phyloP scores from a whole-genome alignment of 2,329 filamentous ascomycete species.

The Moelleriella libera region DNA sequence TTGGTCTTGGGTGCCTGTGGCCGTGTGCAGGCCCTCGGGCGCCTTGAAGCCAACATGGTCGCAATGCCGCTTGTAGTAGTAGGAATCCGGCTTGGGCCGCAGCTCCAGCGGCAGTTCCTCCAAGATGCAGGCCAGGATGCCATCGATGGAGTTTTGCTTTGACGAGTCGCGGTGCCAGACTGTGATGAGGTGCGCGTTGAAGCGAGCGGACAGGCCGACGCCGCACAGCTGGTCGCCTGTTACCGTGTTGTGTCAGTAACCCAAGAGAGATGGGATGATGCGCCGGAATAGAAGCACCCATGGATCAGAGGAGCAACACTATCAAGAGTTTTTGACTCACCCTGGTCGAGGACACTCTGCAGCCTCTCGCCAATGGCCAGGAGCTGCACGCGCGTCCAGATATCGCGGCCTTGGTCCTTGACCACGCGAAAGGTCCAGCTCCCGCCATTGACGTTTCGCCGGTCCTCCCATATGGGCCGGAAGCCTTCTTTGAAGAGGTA shows the following conservation, averaged over 20 bases:
- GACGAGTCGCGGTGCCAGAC: slow-evolving; percentile 87
- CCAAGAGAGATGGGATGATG: no score
- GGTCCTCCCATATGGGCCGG: slow-evolving; percentile 70
- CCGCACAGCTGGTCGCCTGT: slow-evolving; percentile 78
- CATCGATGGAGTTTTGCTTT: slow-evolving; percentile 66
- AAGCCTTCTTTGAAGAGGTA: slow-evolving; percentile 72
- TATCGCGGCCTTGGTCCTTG: slow-evolving; percentile 57
- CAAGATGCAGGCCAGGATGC: slow-evolving; percentile 58
- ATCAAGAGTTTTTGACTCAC: slow-evolving; percentile 27
- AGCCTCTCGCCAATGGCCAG: slow-evolving; percentile 74
- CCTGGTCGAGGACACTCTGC: slow-evolving; percentile 56
- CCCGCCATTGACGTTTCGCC: slow-evolving; percentile 72
- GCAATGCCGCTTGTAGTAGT: slow-evolving; percentile 80
- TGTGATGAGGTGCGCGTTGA: slow-evolving; percentile 77
- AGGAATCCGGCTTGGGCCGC: slow-evolving; percentile 54
- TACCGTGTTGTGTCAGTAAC: background rate
- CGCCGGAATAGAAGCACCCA: no score
- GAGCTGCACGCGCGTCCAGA: slow-evolving; percentile 71
- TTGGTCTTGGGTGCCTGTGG: slow-evolving; percentile 40
- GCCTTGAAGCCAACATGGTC: slow-evolving; percentile 74
- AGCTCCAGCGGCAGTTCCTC: slow-evolving; percentile 24
- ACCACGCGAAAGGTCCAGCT: slow-evolving; percentile 87
- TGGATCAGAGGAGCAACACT: background rate
- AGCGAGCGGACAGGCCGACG: slow-evolving; percentile 73
- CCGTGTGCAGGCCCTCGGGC: slow-evolving; percentile 42